Conservation (phyloP, 2,329 filamentous ascomycete genomes). For the Hortaea werneckii region DNA sequence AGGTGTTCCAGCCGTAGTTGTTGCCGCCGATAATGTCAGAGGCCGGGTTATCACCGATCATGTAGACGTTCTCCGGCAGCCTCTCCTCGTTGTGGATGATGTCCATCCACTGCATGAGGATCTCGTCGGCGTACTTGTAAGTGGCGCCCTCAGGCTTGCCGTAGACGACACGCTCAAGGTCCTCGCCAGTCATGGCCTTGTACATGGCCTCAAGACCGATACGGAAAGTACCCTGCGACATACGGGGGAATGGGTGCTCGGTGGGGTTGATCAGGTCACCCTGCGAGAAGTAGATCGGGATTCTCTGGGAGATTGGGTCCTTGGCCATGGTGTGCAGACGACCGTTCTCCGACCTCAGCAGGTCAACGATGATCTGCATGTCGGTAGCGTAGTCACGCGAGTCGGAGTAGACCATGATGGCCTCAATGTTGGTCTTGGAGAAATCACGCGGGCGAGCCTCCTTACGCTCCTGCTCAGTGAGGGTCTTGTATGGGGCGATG, state of each 20-base stretch:
- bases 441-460: slow-evolving; percentile 63
- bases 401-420: slow-evolving; percentile 66
- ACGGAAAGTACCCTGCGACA: slow-evolving; percentile 67
- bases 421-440: slow-evolving; percentile 59
- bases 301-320: slow-evolving; percentile 54
- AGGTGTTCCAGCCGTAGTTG: slow-evolving; percentile 76
- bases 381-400: slow-evolving; percentile 65
- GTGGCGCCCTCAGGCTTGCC: slow-evolving; percentile 65
- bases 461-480: slow-evolving; percentile 57
- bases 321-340: slow-evolving; percentile 54
- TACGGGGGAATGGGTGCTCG: slow-evolving; percentile 48
- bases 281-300: slow-evolving; percentile 66
- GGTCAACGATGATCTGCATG: slow-evolving; percentile 66
- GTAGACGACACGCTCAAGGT: slow-evolving; percentile 66
- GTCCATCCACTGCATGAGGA: slow-evolving; percentile 65
- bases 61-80: slow-evolving; percentile 61
- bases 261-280: slow-evolving; percentile 52
- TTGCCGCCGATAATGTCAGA: slow-evolving; percentile 68
- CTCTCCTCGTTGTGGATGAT: slow-evolving; percentile 62
- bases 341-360: slow-evolving; percentile 59
- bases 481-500: slow-evolving; percentile 58
- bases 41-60: slow-evolving; percentile 66
- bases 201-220: slow-evolving; percentile 66
- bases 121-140: slow-evolving; percentile 70
- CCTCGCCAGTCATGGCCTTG: slow-evolving; percentile 56